These are phyloP conservation scores for Tolypocladium guangdongense DNA, from an alignment of 2,329 filamentous ascomycete genomes.

Conservation along the genomic window DNA sequence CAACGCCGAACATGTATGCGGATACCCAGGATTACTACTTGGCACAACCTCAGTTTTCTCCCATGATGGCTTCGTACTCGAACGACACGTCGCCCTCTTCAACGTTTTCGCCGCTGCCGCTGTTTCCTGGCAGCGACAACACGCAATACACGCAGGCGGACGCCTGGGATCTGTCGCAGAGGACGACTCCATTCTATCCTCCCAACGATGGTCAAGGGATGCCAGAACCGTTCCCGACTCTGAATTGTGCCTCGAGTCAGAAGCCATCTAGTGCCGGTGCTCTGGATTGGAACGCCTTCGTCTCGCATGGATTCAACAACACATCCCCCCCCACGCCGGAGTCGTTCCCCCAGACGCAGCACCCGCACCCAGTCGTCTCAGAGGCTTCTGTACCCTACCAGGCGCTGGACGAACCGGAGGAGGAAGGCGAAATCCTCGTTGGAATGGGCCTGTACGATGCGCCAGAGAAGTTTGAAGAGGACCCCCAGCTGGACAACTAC, in stretches of 20 bases:
- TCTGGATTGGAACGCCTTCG: constrained; percentile 35
- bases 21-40: constrained; percentile 30
- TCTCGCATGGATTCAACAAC: constrained; percentile 31
- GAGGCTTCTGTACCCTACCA: constrained; percentile 40
- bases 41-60: constrained; percentile 33
- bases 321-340: constrained; percentile 51
- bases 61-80: constrained; percentile 44
- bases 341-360: constrained; percentile 41
- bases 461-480: constrained; percentile 45
- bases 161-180: constrained; percentile 23
- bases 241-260: constrained; percentile 8
- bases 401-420: constrained; percentile 39
- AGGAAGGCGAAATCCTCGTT: constrained; percentile 63
- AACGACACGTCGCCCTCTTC: constrained; percentile 46
- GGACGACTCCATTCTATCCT: constrained; percentile 17
- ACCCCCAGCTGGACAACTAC: constrained; percentile 43
- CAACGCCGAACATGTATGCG: constrained; percentile 24
- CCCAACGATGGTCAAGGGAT: constrained; percentile 8
- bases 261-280: constrained; percentile 6
- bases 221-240: constrained; percentile 20
- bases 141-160: constrained; percentile 29
- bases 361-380: constrained; percentile 33
- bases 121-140: constrained; percentile 27
- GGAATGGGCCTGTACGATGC: constrained; percentile 74
- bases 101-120: constrained; percentile 41